These are phyloP conservation scores for Cadophora sp. DNA, from an alignment of 2,329 filamentous ascomycete species.

Conservation along the genomic window DNA sequence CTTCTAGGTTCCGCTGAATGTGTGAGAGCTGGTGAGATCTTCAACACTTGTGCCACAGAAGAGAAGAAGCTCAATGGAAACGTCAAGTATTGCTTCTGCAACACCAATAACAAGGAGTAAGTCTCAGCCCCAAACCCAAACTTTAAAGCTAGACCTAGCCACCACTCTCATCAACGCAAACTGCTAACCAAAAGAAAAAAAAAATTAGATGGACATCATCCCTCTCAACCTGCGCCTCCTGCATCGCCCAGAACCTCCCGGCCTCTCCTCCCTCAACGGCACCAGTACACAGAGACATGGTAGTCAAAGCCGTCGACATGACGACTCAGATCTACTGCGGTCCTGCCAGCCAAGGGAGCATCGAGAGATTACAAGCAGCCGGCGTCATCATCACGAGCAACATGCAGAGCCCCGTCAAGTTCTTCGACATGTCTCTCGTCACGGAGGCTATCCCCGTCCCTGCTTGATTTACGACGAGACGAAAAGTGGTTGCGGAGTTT, in stretches of 20 bases:
- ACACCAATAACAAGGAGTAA: neutral
- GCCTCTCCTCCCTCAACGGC: neutral
- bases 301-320: neutral
- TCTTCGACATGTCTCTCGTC: constrained; percentile 5
- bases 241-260: constrained; percentile 1
- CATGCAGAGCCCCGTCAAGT: constrained; percentile 1
- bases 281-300: neutral
- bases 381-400: neutral
- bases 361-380: neutral
- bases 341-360: neutral
- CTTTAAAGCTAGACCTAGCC: neutral
- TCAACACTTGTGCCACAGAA: neutral
- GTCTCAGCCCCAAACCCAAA: neutral
- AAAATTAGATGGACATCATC: constrained; percentile 16
- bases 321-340: constrained; percentile 1
- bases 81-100: constrained; percentile 18
- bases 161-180: neutral
- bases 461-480: too few species aligned
- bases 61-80: neutral
- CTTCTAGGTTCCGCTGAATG: neutral
- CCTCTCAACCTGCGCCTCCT: constrained; percentile 6
- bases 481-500: too few species aligned
- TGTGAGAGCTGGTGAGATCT: constrained; percentile 6
- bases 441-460: neutral
- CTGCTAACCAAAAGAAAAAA: neutral